Percentiles rank a stretch among this genome's conserved stretches.
phyloP scores from a whole-genome alignment of 129 eudicot species.

The Deinandra increscens region DNA sequence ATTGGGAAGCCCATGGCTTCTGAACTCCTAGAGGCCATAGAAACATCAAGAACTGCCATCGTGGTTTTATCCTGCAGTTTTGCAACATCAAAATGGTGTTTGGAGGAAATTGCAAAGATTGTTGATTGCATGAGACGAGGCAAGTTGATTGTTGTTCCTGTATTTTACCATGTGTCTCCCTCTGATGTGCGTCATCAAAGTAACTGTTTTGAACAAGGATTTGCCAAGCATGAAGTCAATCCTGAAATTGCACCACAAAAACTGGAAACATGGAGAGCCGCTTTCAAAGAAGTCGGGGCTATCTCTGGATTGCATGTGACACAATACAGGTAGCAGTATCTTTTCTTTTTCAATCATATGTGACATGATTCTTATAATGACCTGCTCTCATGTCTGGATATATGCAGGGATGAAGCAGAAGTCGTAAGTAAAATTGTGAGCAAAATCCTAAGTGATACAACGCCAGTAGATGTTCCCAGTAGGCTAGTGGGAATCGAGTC shows the following conservation, averaged over 20 bases:
- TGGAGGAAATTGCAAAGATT: slow-evolving; percentile 4
- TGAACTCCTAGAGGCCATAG: neutral
- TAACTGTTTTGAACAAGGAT: slow-evolving; percentile 1
- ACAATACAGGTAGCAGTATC: neutral
- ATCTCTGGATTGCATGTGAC: neutral
- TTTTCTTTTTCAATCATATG: neutral
- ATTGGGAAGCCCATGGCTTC: neutral
- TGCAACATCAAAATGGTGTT: slow-evolving; percentile 13
- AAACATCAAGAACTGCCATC: neutral
- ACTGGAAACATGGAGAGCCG: neutral
- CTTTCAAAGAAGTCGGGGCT: neutral
- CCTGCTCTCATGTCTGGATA: neutral
- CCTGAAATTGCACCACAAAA: neutral
- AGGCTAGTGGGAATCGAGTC: slow-evolving; percentile 5
- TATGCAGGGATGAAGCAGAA: neutral
- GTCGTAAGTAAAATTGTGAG: neutral
- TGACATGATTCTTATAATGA: neutral
- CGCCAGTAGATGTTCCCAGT: neutral
- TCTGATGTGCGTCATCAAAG: slow-evolving; percentile 2
- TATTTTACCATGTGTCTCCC: slow-evolving; percentile 4
- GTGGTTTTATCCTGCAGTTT: neutral
- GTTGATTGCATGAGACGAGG: neutral
- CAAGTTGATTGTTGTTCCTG: neutral
- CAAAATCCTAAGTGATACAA: neutral
- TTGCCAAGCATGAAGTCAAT: neutral